Percentiles rank a stretch among this genome's conserved stretches.
Evolutionary conservation across 2,329 filamentous ascomycete species (phyloP).

Genomic region (Beauveria scarabaeidicola): DNA sequence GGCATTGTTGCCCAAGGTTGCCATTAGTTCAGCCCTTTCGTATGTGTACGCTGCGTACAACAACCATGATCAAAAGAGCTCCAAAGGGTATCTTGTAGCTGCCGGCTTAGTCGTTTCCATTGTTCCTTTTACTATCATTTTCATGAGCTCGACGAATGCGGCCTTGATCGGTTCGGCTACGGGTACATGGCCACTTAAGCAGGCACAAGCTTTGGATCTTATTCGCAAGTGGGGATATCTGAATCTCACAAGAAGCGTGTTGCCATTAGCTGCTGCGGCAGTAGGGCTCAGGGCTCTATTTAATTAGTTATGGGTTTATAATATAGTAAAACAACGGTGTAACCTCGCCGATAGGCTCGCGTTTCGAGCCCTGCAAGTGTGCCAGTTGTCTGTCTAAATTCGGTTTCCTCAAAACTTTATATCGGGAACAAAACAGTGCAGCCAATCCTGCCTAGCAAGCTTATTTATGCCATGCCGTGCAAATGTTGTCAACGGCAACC

Average conservation of each 20-base stretch:
- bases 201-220: not conserved
- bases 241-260: not conserved
- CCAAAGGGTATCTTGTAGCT: not conserved
- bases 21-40: constrained; percentile 21
- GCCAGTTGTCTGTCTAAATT: not conserved
- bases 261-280: not conserved
- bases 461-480: not conserved
- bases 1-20: constrained; percentile 28
- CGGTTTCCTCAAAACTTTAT: not conserved
- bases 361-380: not conserved
- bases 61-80: not conserved
- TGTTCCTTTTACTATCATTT: not conserved
- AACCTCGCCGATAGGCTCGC: not conserved
- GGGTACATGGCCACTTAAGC: not conserved
- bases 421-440: not conserved
- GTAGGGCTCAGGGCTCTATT: not conserved
- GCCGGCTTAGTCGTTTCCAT: not conserved
- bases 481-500: not conserved
- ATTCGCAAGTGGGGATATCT: not conserved
- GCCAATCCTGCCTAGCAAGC: not conserved
- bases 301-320: not conserved
- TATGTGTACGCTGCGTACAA: constrained; percentile 29
- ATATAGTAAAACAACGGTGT: not conserved
- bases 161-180: not conserved
- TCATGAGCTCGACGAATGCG: not conserved